Base-by-base conservation (phyloP, 495 filamentous ascomycete species). In the Penicillium turbatum region DNA sequence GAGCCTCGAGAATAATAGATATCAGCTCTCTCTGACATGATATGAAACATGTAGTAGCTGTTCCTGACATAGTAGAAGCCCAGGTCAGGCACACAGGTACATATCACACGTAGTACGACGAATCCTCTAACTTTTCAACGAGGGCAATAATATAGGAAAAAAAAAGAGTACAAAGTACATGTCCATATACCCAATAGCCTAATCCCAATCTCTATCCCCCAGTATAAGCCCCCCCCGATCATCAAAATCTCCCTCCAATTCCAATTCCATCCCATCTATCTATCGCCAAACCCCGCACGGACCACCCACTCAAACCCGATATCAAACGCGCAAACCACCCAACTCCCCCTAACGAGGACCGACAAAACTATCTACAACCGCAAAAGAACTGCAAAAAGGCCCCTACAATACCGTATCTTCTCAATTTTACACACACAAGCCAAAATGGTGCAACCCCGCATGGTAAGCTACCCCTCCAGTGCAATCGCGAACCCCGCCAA, bases 371-470 rank as follows among this genome's bases (percentile, higher is more conserved):
- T 36, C n/a, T 12, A 6, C 7, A 27, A 5, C 7, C 21, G 17
- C 13, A 37, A 17, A 48, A 48, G n/a, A 21, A 47, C 46, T 29
- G 2, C 15, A n/a, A 29, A 21, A 9, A 53, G 15, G 6, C 21
- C 54, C 52, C 40, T 35, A 41, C 34, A 47, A 52, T 34, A 34
- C 42, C n/a, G n/a, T n/a, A n/a, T 26, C 41, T n/a, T 7, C 36
- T 37, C 19, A 24, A 24, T 24, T 6, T 17, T 15, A 39, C 6
- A 58, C 46, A 47, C 4, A 24, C 21, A 24, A 24, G 15, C 32
- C 64, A 72, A 66, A 38, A 77, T 77, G 73, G 62, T 77, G 38
- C 67, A 71, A 63, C 61, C 57, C 53, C 73, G 73, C 50, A 77
- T 77, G 73, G 73, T 75, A 63, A 45, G 59, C 27, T 21, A 35